Evolutionary conservation across 768 basidiomycete genomes (phyloP).

Genomic region (Panaeolus papilionaceus): DNA sequence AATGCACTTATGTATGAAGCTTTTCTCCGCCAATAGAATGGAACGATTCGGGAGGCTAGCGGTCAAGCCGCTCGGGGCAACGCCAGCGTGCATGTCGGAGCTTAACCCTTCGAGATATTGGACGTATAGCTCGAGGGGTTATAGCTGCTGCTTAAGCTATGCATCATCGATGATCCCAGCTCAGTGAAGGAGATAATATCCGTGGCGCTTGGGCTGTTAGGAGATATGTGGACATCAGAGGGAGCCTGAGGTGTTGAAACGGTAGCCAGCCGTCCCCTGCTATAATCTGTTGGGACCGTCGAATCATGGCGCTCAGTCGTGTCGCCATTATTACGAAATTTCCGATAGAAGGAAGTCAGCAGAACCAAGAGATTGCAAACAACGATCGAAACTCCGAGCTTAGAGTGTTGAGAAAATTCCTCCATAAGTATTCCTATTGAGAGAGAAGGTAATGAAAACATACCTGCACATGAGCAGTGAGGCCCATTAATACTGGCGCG

Average conservation of each 20-base stretch:
- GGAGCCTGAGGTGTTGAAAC: not conserved
- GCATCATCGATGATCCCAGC: slow-evolving; percentile 1
- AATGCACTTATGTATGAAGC: no score
- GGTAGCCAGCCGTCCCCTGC: not conserved
- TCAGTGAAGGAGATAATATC: not conserved
- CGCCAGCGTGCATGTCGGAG: not conserved
- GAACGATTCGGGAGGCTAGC: no score
- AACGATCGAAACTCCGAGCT: not conserved
- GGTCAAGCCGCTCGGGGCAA: no score
- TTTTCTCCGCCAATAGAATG: no score
- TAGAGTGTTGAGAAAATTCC: not conserved
- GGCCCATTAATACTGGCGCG: not conserved
- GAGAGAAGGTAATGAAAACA: not conserved
- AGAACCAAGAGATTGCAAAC: not conserved
- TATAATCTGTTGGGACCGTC: not conserved
- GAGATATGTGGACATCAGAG: not conserved
- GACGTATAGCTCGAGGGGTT: not conserved
- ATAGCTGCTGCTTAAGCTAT: not conserved
- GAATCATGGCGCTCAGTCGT: not conserved
- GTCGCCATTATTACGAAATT: not conserved
- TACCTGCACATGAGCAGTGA: not conserved
- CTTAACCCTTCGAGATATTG: not conserved
- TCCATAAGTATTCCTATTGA: not conserved
- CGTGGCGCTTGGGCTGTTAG: not conserved
- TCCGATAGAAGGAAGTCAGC: not conserved